Percentiles rank a stretch among this genome's conserved stretches.
Evolutionary conservation across 257 asterid species (phyloP).

Genomic region (Nicotiana benthamiana): DNA sequence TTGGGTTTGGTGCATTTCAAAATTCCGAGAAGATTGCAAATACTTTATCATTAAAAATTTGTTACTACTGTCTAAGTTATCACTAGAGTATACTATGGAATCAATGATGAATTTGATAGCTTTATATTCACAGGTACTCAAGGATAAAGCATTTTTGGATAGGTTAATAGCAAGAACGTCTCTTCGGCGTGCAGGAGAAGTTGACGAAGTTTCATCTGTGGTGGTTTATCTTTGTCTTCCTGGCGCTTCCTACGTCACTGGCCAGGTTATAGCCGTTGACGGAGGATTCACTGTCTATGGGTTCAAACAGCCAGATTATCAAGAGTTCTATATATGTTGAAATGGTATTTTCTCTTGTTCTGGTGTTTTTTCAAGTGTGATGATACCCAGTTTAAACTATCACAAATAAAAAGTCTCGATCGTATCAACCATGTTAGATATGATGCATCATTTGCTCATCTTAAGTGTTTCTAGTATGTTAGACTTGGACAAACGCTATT

Average conservation of each 20-base stretch:
- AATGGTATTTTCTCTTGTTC: not conserved
- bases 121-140: constrained; percentile 47
- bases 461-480: not conserved
- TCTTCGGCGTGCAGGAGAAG: constrained; percentile 67
- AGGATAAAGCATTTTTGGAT: constrained; percentile 46
- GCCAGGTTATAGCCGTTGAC: constrained; percentile 74
- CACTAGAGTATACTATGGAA: not conserved
- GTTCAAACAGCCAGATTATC: constrained; percentile 17
- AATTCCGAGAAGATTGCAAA: too few species aligned
- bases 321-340: too few species aligned
- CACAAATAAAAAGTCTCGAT: not conserved
- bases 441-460: not conserved
- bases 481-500: not conserved
- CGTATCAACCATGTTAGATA: not conserved
- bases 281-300: constrained; percentile 80
- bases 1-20: too few species aligned
- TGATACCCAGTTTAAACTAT: too few species aligned
- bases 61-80: not conserved
- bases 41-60: not conserved
- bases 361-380: not conserved
- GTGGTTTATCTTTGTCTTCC: constrained; percentile 82
- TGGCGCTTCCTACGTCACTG: constrained; percentile 72
- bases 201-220: constrained; percentile 61
- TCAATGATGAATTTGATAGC: constrained; percentile 6
- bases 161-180: constrained; percentile 52